These are phyloP conservation scores for Globisporangium splendens DNA, from an alignment of 352 stramenopile genomes.

Conservation along the genomic window DNA sequence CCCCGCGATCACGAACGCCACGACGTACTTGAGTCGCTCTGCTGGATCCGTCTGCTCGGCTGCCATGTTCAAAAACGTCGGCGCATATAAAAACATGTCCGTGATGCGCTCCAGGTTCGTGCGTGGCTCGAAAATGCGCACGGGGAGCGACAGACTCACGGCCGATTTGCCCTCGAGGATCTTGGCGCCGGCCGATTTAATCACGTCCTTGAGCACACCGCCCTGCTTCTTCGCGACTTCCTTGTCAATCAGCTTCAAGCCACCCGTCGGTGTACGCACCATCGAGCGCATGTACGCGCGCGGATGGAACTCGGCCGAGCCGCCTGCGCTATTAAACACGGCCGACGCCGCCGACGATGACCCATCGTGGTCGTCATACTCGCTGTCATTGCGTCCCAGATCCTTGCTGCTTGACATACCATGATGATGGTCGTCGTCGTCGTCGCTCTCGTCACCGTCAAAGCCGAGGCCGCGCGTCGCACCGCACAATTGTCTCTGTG, in stretches of 20 bases:
- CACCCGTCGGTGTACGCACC: slow-evolving; percentile 66
- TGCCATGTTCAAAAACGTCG: slow-evolving; percentile 67
- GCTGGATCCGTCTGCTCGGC: slow-evolving; percentile 55
- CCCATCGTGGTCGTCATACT: too few relatives aligned
- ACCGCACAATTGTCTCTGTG: slow-evolving; percentile 53
- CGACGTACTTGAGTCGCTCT: slow-evolving; percentile 80
- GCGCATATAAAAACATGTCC: slow-evolving; percentile 78
- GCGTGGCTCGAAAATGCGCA: slow-evolving; percentile 83
- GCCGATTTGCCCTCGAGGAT: slow-evolving; percentile 67
- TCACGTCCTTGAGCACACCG: slow-evolving; percentile 83
- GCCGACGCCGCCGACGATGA: slow-evolving; percentile 16
- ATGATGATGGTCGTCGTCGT: slow-evolving; percentile 31
- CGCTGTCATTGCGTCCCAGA: slow-evolving; percentile 16
- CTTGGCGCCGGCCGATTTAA: slow-evolving; percentile 69
- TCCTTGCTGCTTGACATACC: slow-evolving; percentile 23
- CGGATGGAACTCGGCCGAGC: slow-evolving; percentile 48
- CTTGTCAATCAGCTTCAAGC: slow-evolving; percentile 81
- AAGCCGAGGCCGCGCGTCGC: slow-evolving; percentile 34
- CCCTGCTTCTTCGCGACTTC: slow-evolving; percentile 83
- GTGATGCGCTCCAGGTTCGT: slow-evolving; percentile 78
- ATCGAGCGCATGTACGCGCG: slow-evolving; percentile 81
- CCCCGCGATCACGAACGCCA: slow-evolving; percentile 72
- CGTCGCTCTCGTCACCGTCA: slow-evolving; percentile 37
- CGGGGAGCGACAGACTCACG: slow-evolving; percentile 80
- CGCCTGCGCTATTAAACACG: slow-evolving; percentile 22